A percentile compares a stretch with the other conserved stretches of the same genome.
Evolutionary conservation across 1,284 basidiomycete genomes (phyloP).

Genomic region (Pisolithus thermaeus): DNA sequence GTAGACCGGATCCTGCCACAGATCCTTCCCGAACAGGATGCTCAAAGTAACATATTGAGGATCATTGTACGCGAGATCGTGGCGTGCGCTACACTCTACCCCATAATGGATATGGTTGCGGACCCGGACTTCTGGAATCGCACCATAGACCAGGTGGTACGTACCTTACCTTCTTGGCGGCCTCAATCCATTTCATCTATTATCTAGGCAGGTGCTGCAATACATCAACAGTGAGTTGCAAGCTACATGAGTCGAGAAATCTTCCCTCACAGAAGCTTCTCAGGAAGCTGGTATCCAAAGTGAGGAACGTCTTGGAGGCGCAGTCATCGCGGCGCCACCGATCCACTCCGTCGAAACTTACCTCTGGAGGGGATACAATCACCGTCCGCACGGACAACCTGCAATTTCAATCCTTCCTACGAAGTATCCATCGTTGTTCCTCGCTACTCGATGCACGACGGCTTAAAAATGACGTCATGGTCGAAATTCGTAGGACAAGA

Average conservation of each 20-base stretch:
- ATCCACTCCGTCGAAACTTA: constrained; percentile 33
- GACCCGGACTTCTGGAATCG: constrained; percentile 98
- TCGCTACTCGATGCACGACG: constrained; percentile 84
- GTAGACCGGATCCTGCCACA: constrained; percentile 66
- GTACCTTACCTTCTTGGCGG: constrained; percentile 23
- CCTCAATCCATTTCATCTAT: constrained; percentile 5
- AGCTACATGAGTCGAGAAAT: neutral
- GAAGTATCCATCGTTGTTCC: constrained; percentile 75
- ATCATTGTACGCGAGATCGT: constrained; percentile 80
- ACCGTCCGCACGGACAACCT: constrained; percentile 71
- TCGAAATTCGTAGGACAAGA: constrained; percentile 80
- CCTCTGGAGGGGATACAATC: constrained; percentile 56
- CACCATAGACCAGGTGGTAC: constrained; percentile 83
- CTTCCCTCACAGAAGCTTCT: constrained; percentile 1
- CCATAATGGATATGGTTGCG: constrained; percentile 86
- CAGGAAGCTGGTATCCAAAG: constrained; percentile 79
- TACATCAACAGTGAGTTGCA: constrained; percentile 76
- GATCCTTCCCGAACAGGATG: constrained; percentile 74
- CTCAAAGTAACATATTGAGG: constrained; percentile 62
- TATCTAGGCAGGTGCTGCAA: constrained; percentile 75
- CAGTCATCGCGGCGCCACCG: constrained; percentile 57
- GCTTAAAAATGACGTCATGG: constrained; percentile 85
- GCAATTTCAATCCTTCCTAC: constrained; percentile 86
- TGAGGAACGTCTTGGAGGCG: constrained; percentile 75
- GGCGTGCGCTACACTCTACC: constrained; percentile 77